These are phyloP conservation scores for Pulveroboletus ravenelii DNA, from an alignment of 768 basidiomycete species.

Conservation along the genomic window DNA sequence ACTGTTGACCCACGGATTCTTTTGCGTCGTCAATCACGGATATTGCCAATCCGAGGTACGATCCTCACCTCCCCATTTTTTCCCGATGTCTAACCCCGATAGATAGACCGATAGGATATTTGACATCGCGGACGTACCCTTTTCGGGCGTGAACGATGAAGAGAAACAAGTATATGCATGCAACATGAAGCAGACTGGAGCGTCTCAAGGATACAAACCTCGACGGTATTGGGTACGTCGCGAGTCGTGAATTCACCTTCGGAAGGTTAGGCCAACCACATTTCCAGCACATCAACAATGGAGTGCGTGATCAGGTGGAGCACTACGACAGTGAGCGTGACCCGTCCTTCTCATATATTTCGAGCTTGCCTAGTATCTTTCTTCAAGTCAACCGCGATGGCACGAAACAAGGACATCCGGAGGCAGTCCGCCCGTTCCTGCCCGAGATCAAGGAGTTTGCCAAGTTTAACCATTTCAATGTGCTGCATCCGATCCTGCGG, in stretches of 20 bases:
- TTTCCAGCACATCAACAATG: slow-evolving; percentile 53
- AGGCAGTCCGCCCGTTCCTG: slow-evolving; percentile 44
- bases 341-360: not conserved
- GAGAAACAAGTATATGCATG: slow-evolving; percentile 41
- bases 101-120: slow-evolving; percentile 38
- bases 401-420: slow-evolving; percentile 45
- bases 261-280: not conserved
- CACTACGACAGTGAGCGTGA: slow-evolving; percentile 50
- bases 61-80: not conserved
- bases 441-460: slow-evolving; percentile 50
- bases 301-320: slow-evolving; percentile 60
- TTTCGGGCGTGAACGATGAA: slow-evolving; percentile 35
- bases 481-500: slow-evolving; percentile 48
- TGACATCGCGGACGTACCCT: slow-evolving; percentile 26
- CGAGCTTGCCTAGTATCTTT: not conserved
- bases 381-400: slow-evolving; percentile 47
- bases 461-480: slow-evolving; percentile 46
- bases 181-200: slow-evolving; percentile 40
- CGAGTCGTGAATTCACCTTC: not conserved
- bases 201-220: slow-evolving; percentile 51
- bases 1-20: slow-evolving; percentile 41
- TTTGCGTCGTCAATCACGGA: slow-evolving; percentile 38
- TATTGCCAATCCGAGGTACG: slow-evolving; percentile 36
- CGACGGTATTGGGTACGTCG: slow-evolving; percentile 43
- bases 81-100: slow-evolving; percentile 26